These are phyloP conservation scores for Globisporangium cystogenes DNA, from an alignment of 352 stramenopile species.

Conservation along the genomic window DNA sequence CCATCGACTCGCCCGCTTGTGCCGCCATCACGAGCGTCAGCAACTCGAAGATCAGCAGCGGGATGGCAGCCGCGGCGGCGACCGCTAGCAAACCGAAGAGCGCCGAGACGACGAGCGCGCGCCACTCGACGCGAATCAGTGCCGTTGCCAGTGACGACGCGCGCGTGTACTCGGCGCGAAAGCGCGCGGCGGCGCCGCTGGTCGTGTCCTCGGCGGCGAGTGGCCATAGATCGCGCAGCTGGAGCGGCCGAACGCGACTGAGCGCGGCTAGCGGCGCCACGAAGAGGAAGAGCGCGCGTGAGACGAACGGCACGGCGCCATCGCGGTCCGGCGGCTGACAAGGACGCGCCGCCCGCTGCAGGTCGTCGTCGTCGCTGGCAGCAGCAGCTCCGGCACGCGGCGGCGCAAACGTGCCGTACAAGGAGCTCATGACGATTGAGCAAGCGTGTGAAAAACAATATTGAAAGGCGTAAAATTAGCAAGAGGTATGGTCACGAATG, in stretches of 20 bases:
- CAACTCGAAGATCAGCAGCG: slow-evolving; percentile 27
- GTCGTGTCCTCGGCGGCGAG: slow-evolving; percentile 23
- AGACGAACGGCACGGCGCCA: slow-evolving; percentile 19
- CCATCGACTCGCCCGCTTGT: slow-evolving; percentile 1
- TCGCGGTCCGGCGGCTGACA: slow-evolving; percentile 1
- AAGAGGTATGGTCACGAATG: too few relatives aligned
- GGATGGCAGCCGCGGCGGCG: slow-evolving; percentile 14
- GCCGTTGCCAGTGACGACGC: slow-evolving; percentile 11
- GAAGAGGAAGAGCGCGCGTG: slow-evolving; percentile 28
- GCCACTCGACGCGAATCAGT: slow-evolving; percentile 26
- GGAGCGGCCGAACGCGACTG: slow-evolving; percentile 13
- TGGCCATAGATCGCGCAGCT: slow-evolving; percentile 25
- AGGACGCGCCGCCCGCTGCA: too few relatives aligned
- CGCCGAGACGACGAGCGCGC: slow-evolving; percentile 16
- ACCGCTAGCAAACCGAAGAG: slow-evolving; percentile 16
- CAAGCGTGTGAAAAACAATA: too few relatives aligned
- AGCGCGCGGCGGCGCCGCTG: slow-evolving; percentile 16
- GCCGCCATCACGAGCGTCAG: slow-evolving; percentile 21
- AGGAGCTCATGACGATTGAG: too few relatives aligned
- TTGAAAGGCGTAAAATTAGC: too few relatives aligned
- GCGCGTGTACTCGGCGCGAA: slow-evolving; percentile 22
- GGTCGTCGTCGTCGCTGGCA: too few relatives aligned
- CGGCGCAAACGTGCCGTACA: too few relatives aligned
- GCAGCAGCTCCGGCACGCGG: too few relatives aligned
- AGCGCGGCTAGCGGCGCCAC: slow-evolving; percentile 26